Evolutionary conservation across 2,329 filamentous ascomycete genomes (phyloP), one percentile per base, ranked within the genome.

Genomic region (Stenocarpella maydis): DNA sequence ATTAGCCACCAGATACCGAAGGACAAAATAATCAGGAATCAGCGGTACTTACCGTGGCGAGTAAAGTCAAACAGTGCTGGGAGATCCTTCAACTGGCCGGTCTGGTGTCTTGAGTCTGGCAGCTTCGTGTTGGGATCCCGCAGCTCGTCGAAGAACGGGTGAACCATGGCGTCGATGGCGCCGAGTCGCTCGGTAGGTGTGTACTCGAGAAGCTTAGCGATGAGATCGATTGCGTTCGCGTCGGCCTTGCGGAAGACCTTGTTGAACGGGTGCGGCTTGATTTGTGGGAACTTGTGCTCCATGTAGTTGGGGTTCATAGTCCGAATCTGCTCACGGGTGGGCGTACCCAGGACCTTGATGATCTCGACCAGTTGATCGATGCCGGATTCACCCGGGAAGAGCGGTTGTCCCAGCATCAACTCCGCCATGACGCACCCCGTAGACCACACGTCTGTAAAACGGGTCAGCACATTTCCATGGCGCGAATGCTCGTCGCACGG

Each of bases 261-360:
- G 84, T 92, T 97, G 87, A 99, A 99, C 34, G 96, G 96, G 78
- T 99, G 96, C 69, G 96, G 96, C 86, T 99, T 99, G 85, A 99
- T 99, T 82, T 99, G 96, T 58, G 96, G 96, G 83, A 99, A 99
- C 85, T 98, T 98, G 85, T 99, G 96, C 84, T 99, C 96, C 96
- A 99, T 99, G 83, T 99, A 99, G 83, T 99, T 99, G 70, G 96
- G 96, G 82, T 99, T 99, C 96, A 99, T 99, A 74, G 96, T 99
- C 75, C 96, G 93, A 78, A 99, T 99, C 82, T 99, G 96, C 81
- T 99, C 96, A 73, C 96, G 89, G 43, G 96, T 98, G 21, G 96
- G 96, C 21, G 96, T 99, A 71, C 96, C 96, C 71, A 99, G 85
- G 65, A 99, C 95, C 84, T 99, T 99, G 87, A 99, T 99, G 80